Evolutionary conservation across 805 yeast genomes (phyloP).

Genomic region (Huiozyma sinensis): DNA sequence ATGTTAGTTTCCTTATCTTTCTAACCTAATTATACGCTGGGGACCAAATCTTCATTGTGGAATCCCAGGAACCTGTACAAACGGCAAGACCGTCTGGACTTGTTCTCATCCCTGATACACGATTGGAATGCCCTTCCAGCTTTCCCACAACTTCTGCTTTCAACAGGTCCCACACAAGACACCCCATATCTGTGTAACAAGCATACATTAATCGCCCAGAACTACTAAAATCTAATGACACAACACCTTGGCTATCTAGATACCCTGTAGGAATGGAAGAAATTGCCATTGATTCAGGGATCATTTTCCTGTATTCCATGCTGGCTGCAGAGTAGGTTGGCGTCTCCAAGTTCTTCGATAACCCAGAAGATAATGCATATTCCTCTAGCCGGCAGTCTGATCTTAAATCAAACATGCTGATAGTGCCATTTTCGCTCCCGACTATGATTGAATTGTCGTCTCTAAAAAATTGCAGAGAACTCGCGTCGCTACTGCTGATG

Average conservation of each 20-base stretch:
- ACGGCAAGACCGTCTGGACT: constrained; percentile 70
- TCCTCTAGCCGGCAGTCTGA: constrained; percentile 57
- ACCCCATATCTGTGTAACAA: constrained; percentile 66
- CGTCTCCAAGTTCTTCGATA: constrained; percentile 9
- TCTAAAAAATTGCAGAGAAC: constrained; percentile 51
- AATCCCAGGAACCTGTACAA: constrained; percentile 75
- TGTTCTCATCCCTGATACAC: constrained; percentile 51
- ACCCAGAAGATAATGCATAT: constrained; percentile 30
- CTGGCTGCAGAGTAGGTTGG: constrained; percentile 15
- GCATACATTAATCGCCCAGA: constrained; percentile 68
- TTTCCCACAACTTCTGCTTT: constrained; percentile 55
- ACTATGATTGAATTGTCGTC: constrained; percentile 59
- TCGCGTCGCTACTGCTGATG: constrained; percentile 55
- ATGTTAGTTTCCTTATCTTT: too few relatives aligned
- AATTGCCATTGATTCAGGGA: constrained; percentile 13
- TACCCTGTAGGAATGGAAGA: constrained; percentile 15
- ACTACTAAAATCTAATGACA: constrained; percentile 58
- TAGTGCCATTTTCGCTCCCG: constrained; percentile 71
- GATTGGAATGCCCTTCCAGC: constrained; percentile 52
- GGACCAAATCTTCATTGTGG: constrained; percentile 59
- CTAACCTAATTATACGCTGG: constrained; percentile 16
- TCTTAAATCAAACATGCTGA: constrained; percentile 64
- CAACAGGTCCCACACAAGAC: constrained; percentile 69
- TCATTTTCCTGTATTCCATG: constrained; percentile 15
- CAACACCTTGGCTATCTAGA: constrained; percentile 57